Evolutionary conservation across 306 rosid species (phyloP).

Genomic region (Pterocarpus macrocarpus): DNA sequence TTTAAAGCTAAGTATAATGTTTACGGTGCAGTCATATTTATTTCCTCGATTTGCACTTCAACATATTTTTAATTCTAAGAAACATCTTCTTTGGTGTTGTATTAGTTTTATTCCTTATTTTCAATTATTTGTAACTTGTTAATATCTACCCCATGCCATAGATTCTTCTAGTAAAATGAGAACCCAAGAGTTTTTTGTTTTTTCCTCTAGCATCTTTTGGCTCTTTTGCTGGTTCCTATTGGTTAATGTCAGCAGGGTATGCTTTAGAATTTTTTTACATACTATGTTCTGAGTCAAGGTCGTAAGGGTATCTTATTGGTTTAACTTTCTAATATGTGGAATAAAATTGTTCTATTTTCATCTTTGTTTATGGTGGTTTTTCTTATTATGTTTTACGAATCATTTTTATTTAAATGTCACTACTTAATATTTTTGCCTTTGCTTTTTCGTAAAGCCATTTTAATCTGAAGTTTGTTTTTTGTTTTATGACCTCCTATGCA

Average conservation of each 20-base stretch:
- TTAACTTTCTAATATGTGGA: conserved; percentile 18
- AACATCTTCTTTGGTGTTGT: neutral
- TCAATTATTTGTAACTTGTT: conserved; percentile 17
- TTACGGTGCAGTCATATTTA: conserved; percentile 5
- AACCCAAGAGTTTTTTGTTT: neutral
- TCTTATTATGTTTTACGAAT: conserved; percentile 4
- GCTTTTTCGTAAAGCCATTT: conserved; percentile 21
- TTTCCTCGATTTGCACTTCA: conserved; percentile 11
- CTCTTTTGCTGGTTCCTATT: conserved; percentile 8
- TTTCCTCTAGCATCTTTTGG: conserved; percentile 8
- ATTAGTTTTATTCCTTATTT: conserved; percentile 5
- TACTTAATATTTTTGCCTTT: conserved; percentile 13
- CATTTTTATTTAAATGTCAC: conserved; percentile 5
- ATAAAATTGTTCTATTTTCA: conserved; percentile 19
- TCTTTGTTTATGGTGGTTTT: conserved; percentile 8
- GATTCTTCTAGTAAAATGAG: conserved; percentile 32
- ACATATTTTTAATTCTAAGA: conserved; percentile 8
- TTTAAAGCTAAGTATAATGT: conserved; percentile 8
- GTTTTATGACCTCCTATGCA: conserved; percentile 50
- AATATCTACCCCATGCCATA: neutral
- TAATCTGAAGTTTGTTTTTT: conserved; percentile 30
- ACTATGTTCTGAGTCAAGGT: conserved; percentile 1
- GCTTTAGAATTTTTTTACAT: neutral
- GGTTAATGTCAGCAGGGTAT: neutral
- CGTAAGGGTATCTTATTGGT: conserved; percentile 18